A percentile compares a stretch with the other conserved stretches of the same genome.
Evolutionary conservation across 208 protist genomes (phyloP).

Genomic region (Leishmania guyanensis): DNA sequence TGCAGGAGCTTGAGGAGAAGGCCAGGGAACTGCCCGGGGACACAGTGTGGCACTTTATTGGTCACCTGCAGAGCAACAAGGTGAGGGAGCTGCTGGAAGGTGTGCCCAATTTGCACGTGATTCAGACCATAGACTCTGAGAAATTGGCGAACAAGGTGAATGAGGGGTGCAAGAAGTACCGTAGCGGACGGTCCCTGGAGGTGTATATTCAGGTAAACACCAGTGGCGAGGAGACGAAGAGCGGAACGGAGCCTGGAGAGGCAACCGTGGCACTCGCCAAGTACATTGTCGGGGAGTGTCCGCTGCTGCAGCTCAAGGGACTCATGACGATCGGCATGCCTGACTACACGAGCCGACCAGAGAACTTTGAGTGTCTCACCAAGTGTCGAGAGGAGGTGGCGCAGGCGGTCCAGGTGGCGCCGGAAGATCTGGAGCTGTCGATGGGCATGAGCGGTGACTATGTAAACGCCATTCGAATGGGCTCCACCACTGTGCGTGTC

Average conservation of each 20-base stretch:
- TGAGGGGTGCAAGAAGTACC: constrained; percentile 62
- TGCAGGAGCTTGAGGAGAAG: constrained; percentile 95
- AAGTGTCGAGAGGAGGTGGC: constrained; percentile 70
- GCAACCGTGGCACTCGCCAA: constrained; percentile 71
- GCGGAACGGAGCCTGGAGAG: constrained; percentile 76
- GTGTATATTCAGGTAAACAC: constrained; percentile 97
- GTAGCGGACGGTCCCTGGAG: constrained; percentile 57
- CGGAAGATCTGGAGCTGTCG: constrained; percentile 80
- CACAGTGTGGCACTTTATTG: constrained; percentile 98
- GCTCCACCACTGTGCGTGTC: constrained; percentile 95
- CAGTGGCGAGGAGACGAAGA: constrained; percentile 93
- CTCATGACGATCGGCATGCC: constrained; percentile 98
- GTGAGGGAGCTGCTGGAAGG: constrained; percentile 80
- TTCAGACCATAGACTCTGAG: constrained; percentile 93
- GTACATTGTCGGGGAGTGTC: constrained; percentile 76
- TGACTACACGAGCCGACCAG: constrained; percentile 71
- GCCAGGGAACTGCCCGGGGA: constrained; percentile 75
- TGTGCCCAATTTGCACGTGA: constrained; percentile 59
- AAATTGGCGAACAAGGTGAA: constrained; percentile 93
- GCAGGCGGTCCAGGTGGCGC: constrained; percentile 42
- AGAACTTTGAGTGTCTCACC: constrained; percentile 89
- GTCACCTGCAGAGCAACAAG: constrained; percentile 98
- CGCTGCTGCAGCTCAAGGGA: constrained; percentile 83
- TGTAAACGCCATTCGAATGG: constrained; percentile 93
- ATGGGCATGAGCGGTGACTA: constrained; percentile 98